Evolutionary conservation across 164 flowering plant genomes (phyloP).

Genomic region (Warburgia ugandensis): DNA sequence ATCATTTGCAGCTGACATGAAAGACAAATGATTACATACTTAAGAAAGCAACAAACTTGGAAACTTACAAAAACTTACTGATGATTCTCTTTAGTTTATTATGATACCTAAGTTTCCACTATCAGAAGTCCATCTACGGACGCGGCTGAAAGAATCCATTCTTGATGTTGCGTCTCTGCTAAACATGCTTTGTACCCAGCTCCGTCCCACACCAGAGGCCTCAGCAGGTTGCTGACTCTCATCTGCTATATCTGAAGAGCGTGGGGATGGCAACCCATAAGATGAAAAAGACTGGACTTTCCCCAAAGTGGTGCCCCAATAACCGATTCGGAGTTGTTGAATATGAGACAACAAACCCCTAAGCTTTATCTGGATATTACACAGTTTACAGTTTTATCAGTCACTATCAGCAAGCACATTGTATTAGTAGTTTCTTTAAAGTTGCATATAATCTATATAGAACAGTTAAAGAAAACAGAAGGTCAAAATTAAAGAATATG

Average conservation of each 20-base stretch:
- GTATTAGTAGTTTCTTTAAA: background rate
- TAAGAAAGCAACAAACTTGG: conserved; percentile 2
- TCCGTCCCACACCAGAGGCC: conserved; percentile 91
- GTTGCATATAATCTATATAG: background rate
- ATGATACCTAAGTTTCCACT: conserved; percentile 39
- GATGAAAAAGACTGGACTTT: conserved; percentile 52
- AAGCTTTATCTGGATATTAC: conserved; percentile 74
- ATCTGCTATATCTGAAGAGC: conserved; percentile 47
- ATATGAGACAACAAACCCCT: conserved; percentile 83
- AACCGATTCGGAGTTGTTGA: conserved; percentile 70
- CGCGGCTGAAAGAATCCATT: conserved; percentile 64
- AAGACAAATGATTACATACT: conserved; percentile 7
- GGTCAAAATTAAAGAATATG: too few species aligned
- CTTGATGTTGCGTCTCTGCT: conserved; percentile 71
- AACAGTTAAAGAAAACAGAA: background rate
- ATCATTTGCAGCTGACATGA: conserved; percentile 42
- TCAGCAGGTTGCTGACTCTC: conserved; percentile 79
- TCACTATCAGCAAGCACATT: background rate
- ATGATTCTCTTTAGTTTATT: background rate
- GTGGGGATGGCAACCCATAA: conserved; percentile 78
- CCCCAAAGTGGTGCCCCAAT: conserved; percentile 74
- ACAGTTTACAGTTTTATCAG: background rate
- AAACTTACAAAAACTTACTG: background rate
- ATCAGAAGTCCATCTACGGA: conserved; percentile 74
- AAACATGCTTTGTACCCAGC: conserved; percentile 99